Conservation (phyloP, 2,329 filamentous ascomycete genomes). For the Podosphaera leucotricha region DNA sequence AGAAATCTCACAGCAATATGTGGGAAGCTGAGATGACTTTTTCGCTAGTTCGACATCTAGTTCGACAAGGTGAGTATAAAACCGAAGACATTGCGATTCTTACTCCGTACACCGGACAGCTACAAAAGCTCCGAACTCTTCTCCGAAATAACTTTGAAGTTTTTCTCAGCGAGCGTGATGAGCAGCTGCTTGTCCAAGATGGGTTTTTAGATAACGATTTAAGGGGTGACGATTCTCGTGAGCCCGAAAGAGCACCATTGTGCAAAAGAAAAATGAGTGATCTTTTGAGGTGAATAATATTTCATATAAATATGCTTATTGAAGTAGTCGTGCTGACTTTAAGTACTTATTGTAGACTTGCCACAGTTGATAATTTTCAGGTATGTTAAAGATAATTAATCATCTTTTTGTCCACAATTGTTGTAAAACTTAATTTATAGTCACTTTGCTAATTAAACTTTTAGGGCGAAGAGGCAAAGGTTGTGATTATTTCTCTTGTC, state of each 20-base stretch:
- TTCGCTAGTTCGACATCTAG: conserved; percentile 38
- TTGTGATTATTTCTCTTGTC: conserved; percentile 47
- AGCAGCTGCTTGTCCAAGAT: background rate
- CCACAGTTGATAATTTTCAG: conserved; percentile 55
- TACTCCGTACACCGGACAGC: conserved; percentile 38
- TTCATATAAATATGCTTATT: background rate
- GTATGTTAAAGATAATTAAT: background rate
- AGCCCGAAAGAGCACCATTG: background rate
- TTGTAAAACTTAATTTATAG: background rate
- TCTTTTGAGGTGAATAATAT: background rate
- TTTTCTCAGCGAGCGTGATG: conserved; percentile 1
- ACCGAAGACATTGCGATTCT: conserved; percentile 43
- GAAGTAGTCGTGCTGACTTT: conserved; percentile 3
- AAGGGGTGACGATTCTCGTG: background rate
- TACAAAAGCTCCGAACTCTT: conserved; percentile 16
- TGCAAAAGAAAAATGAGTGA: background rate
- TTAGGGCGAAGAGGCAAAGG: conserved; percentile 39
- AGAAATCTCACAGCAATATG: conserved; percentile 19
- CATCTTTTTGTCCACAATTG: background rate
- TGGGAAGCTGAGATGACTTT: conserved; percentile 41
- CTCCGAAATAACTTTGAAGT: conserved; percentile 4
- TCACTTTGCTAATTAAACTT: conserved; percentile 30
- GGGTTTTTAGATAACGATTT: conserved; percentile 1
- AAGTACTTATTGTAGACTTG: conserved; percentile 15
- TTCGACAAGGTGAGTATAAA: conserved; percentile 37